These are phyloP conservation scores for Penicillium fimorum DNA, from an alignment of 495 filamentous ascomycete genomes.

Conservation along the genomic window DNA sequence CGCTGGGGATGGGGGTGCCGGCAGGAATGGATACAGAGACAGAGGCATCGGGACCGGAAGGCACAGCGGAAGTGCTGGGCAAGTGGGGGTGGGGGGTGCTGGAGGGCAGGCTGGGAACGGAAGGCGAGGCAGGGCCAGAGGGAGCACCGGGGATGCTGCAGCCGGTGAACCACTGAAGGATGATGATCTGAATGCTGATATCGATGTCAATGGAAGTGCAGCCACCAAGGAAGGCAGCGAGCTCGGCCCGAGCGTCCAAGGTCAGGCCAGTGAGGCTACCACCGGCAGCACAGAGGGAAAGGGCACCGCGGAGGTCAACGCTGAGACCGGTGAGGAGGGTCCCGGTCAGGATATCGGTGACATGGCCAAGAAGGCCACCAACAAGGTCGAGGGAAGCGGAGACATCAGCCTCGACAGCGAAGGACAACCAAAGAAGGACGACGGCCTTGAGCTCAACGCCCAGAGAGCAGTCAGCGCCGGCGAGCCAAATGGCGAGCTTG, in stretches of 20 bases:
- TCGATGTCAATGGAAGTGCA: slow-evolving; percentile 28
- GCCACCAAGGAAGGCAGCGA: slow-evolving; percentile 44
- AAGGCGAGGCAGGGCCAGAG: slow-evolving; percentile 18
- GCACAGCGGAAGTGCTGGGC: slow-evolving; percentile 5
- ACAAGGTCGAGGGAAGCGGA: slow-evolving; percentile 31
- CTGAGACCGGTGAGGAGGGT: slow-evolving; percentile 31
- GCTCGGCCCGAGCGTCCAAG: slow-evolving; percentile 37
- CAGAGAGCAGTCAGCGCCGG: slow-evolving; percentile 36
- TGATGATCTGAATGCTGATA: slow-evolving; percentile 38
- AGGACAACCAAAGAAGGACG: slow-evolving; percentile 43
- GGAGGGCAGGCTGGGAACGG: slow-evolving; percentile 25
- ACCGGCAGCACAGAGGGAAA: slow-evolving; percentile 36
- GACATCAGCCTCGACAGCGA: slow-evolving; percentile 31
- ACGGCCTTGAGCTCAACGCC: slow-evolving; percentile 45
- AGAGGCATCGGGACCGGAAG: slow-evolving; percentile 13
- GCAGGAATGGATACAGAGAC: slow-evolving; percentile 6
- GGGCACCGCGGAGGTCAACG: slow-evolving; percentile 35
- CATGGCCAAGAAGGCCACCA: slow-evolving; percentile 28
- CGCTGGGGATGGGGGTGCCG: slow-evolving; percentile 6
- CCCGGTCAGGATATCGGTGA: slow-evolving; percentile 33
- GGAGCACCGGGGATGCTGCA: slow-evolving; percentile 33
- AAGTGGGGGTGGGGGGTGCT: slow-evolving; percentile 15
- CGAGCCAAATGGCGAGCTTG: slow-evolving; percentile 41
- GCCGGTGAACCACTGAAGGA: slow-evolving; percentile 44
- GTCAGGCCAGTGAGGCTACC: slow-evolving; percentile 38